Base-by-base conservation (phyloP, 768 basidiomycete genomes). In the Phylloporus scabripes region DNA sequence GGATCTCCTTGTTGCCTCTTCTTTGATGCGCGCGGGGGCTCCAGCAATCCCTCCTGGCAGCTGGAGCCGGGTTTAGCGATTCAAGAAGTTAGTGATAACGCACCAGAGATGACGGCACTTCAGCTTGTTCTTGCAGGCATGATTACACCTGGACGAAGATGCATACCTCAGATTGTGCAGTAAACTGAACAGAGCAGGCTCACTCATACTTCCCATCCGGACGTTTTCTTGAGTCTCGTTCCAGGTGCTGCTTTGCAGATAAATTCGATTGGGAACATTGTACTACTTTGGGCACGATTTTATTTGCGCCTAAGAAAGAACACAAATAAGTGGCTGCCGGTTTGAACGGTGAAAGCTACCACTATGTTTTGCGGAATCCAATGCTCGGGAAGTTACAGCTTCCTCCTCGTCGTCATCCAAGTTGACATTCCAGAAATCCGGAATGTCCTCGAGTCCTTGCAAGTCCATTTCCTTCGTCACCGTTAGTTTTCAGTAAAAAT, bases 31-130 rank as follows among this genome's bases (percentile, higher is more conserved):
- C 72, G 54, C 54, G 75, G 76, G 21, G 82, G 81, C 45, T 77
- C 80, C 12, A 64, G 55, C 11, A 85, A 57, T 1, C 89, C 89
- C 20, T 90, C 83, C 32, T 81, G 77, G 57, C 89, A 91, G 61
- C 89, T 92, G 54, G n/a, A 36, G 23, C 42, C 42, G 45, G 36
- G 45, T 17, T 61, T 46, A 60, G 56, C 33, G 46, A 45, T 33
- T 2, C 8, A 38, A 20, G 15, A 24, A 21, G 39, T 34, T 40
- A 37, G 34, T 54, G 54, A 12, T 45, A 24, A 55, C 44, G 36
- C 72, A 54, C 90, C 90, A 92, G 31, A 82, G 62, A 70, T 92
- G 90, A 21, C 83, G 78, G 60, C 90, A 92, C 37, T 71, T 74
- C 4, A 70, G 67, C 65, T 90, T 92, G 59, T 89, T 81, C 62